phyloP scores from a whole-genome alignment of 441 rosid genomes.

The Dalechampia spathulata region DNA sequence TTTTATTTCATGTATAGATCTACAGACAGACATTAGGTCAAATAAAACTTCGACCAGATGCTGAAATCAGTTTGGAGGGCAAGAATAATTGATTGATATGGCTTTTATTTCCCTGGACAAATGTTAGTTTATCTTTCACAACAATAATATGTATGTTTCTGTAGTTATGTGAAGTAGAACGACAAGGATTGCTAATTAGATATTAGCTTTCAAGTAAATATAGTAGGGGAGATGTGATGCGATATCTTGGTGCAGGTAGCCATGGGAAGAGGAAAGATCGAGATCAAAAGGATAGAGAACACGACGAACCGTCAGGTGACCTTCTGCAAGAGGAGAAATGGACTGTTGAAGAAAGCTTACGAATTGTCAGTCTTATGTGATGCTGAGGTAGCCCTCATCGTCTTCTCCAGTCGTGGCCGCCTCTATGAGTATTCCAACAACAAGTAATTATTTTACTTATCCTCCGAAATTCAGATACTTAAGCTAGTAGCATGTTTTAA shows the following conservation, averaged over 20 bases:
- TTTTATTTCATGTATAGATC: neutral
- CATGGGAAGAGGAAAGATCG: constrained; percentile 73
- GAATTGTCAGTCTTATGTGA: constrained; percentile 55
- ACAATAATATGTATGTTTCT: no score
- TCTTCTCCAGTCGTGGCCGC: constrained; percentile 62
- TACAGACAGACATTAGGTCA: neutral
- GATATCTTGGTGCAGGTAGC: no score
- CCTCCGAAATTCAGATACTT: no score
- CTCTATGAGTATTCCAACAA: constrained; percentile 63
- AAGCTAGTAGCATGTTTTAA: no score
- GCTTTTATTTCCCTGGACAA: no score
- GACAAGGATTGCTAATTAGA: no score
- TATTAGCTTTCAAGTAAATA: no score
- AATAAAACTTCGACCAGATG: neutral
- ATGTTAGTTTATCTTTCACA: no score
- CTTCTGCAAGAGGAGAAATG: constrained; percentile 66
- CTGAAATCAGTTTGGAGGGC: no score
- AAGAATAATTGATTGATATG: no score
- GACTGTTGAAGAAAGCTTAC: constrained; percentile 56
- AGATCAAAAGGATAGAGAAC: constrained; percentile 71
- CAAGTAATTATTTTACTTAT: constrained; percentile 28
- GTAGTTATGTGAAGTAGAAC: no score
- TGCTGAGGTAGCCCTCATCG: constrained; percentile 56
- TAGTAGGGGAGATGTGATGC: neutral
- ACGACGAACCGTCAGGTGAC: constrained; percentile 64